Evolutionary conservation across 1,284 basidiomycete species (phyloP).

Genomic region (Inonotus hispidus): DNA sequence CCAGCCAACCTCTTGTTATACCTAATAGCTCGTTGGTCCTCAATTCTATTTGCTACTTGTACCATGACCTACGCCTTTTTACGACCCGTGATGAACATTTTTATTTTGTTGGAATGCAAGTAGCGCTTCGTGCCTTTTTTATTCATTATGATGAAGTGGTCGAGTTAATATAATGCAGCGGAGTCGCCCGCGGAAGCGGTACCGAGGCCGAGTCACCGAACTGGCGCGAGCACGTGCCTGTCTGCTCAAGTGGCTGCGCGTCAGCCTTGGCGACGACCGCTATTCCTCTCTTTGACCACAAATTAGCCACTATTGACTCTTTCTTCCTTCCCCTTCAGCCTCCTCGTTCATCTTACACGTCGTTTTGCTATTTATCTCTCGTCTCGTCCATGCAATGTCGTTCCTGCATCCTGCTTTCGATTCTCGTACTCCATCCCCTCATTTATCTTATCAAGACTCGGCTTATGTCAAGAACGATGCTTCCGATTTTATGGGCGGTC

Average conservation of each 20-base stretch:
- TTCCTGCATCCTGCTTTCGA: slow-evolving; percentile 4
- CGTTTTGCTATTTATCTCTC: not conserved
- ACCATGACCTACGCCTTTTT: not conserved
- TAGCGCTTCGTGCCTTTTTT: not conserved
- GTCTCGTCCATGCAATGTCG: not conserved
- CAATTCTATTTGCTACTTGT: not conserved
- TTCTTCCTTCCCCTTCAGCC: not conserved
- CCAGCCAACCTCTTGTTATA: not conserved
- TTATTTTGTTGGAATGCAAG: not conserved
- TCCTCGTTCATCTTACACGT: not conserved
- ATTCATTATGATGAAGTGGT: too few relatives aligned
- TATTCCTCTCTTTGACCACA: not conserved
- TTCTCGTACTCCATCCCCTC: not conserved
- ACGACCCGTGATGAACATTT: slow-evolving; percentile 1
- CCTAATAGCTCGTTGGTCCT: not conserved
- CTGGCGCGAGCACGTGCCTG: slow-evolving; percentile 1
- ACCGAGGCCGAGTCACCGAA: not conserved
- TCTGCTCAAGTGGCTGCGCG: not conserved
- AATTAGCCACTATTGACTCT: not conserved
- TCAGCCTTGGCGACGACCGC: slow-evolving; percentile 4
- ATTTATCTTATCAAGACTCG: not conserved
- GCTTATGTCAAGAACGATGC: slow-evolving; percentile 5
- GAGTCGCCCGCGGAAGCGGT: not conserved
- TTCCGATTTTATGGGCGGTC: not conserved
- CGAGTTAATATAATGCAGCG: too few relatives aligned